A percentile compares a stretch with the other conserved stretches of the same genome.
Conservation (phyloP, 2,329 filamentous ascomycete species). For the Diaporthe citriasiana region DNA sequence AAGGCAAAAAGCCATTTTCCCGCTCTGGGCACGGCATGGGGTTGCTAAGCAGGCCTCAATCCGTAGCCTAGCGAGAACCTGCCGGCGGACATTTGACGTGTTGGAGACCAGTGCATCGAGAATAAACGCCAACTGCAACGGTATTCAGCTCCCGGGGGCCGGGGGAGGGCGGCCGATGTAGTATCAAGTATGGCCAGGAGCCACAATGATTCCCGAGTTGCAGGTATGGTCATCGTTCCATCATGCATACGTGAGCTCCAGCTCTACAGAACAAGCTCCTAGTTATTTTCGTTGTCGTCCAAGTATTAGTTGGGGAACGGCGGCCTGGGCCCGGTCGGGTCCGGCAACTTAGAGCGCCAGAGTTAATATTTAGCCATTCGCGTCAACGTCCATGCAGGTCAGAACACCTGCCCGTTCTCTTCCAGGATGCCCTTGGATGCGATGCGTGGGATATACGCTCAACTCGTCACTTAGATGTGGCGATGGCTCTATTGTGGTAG, state of each 20-base stretch:
- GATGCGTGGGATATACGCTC: not conserved
- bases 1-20: not conserved
- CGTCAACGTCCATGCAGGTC: constrained; percentile 21
- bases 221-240: not conserved
- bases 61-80: not conserved
- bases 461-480: not conserved
- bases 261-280: constrained; percentile 1
- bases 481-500: not conserved
- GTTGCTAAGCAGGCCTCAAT: not conserved
- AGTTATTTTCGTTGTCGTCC: constrained; percentile 23
- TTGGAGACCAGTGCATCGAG: not conserved
- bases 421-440: not conserved
- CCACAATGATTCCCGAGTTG: constrained; percentile 6
- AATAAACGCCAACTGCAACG: not conserved
- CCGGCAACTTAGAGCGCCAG: not conserved
- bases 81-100: not conserved
- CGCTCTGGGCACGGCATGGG: not conserved
- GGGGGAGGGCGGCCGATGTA: not conserved
- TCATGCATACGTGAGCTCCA: not conserved
- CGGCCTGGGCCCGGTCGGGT: not conserved
- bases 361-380: not conserved
- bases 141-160: not conserved
- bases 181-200: not conserved
- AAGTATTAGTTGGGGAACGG: not conserved
- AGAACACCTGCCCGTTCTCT: not conserved